A percentile compares a stretch with the other conserved stretches of the same genome.
phyloP scores from a whole-genome alignment of 2,329 filamentous ascomycete species.

The Zymoseptoria tritici region DNA sequence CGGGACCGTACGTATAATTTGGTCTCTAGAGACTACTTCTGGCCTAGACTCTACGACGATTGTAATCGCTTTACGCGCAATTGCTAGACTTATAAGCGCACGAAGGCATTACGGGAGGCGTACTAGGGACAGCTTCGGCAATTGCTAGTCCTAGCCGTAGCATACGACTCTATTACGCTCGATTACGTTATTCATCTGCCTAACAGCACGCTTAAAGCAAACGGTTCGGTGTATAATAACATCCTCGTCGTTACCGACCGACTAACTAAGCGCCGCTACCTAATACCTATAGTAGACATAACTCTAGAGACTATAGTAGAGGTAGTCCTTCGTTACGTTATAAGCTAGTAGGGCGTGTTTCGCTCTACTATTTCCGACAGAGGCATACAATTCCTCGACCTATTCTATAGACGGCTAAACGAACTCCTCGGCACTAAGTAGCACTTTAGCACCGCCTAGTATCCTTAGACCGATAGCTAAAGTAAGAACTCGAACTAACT shows the following conservation, averaged over 20 bases:
- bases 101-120: background rate
- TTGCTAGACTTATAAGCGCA: background rate
- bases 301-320: too few relatives aligned
- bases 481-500: too few relatives aligned
- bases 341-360: background rate
- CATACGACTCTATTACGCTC: background rate
- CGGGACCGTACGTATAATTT: background rate
- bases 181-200: background rate
- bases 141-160: background rate
- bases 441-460: too few relatives aligned
- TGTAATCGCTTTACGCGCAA: background rate
- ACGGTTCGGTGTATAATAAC: background rate
- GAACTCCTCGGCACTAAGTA: too few relatives aligned
- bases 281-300: background rate
- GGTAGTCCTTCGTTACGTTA: background rate
- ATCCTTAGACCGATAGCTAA: too few relatives aligned
- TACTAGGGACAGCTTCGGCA: background rate
- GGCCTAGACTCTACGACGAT: background rate
- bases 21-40: background rate
- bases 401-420: too few relatives aligned
- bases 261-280: slow-evolving; percentile 1
- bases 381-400: too few relatives aligned
- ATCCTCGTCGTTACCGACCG: slow-evolving; percentile 1
- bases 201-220: background rate
- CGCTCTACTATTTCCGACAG: too few relatives aligned